Base-by-base conservation (phyloP, 164 flowering plant genomes). In the Houttuynia cordata region DNA sequence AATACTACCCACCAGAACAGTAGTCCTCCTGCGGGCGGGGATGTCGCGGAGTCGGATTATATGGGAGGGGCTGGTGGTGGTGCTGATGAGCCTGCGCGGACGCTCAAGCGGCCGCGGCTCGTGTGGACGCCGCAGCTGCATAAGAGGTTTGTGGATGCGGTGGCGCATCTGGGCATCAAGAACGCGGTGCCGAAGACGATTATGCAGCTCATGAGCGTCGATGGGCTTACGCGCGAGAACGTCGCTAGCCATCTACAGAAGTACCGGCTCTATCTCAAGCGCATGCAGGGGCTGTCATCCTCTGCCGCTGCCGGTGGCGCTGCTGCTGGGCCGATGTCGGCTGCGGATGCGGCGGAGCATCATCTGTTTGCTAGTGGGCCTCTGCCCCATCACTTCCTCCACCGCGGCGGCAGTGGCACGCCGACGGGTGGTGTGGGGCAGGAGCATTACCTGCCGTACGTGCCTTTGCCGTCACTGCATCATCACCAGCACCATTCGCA, bases 81-180 rank as follows among this genome's bases (percentile, higher is more conserved):
- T n/a, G n/a, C n/a, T 34, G 97, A 84, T 24, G 97, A 94, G 80
- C 93, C 93, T 0, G 96, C 95, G 0, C 62, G 96, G 59, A 91
- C 96, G 40, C 85, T 94, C 24, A 94, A 91, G 74, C 77, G 96
- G 42, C 97, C 97, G 1, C 76, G 96, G 20, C 86, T 94, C 0
- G 99, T 94, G 42, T 94, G 99, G 99, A 91, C 99, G 8, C 96
- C 97, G 1, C 97, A 94, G 81, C 90, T 94, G 8, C 99, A 91
- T 70, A 94, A 94, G 78, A 71, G 97, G 42, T 94, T 94, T 53
- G 97, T 94, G 37, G 99, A 94, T 57, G 99, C 96, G 14, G 99
- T 94, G 40, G 97, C 91, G 9, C 99, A 94, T 62, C 65, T 94
- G 60, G 99, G 97, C 62, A 94, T 94, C 73, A 94, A 94, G 76